These are phyloP conservation scores for Solanum microdontum DNA, from an alignment of 257 asterid species.

Conservation along the genomic window DNA sequence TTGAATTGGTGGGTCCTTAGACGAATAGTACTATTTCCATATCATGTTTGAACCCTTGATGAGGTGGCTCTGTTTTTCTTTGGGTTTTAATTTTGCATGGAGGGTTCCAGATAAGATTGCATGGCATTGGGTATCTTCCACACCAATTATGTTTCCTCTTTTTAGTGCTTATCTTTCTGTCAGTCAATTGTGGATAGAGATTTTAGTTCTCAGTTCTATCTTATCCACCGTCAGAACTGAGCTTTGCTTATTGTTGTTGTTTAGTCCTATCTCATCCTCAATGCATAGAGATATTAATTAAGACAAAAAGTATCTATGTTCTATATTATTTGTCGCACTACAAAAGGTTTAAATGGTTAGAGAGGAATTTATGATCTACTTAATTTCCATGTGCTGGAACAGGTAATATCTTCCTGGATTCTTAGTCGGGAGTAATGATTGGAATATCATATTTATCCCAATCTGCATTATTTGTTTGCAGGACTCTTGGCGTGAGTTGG, in stretches of 20 bases:
- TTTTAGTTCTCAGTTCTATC: neutral
- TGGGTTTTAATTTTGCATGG: neutral
- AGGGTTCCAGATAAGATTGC: neutral
- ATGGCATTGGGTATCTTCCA: neutral
- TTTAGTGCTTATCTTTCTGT: neutral
- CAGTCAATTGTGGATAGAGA: neutral
- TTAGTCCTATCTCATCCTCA: neutral
- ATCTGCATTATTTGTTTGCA: constrained; percentile 18
- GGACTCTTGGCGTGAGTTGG: constrained; percentile 79
- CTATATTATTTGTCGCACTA: neutral
- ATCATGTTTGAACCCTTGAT: neutral
- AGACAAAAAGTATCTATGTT: neutral
- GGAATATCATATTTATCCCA: neutral
- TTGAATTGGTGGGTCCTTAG: constrained; percentile 58
- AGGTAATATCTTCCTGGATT: neutral
- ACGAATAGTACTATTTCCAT: neutral
- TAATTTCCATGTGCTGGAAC: neutral
- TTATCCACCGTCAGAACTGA: neutral
- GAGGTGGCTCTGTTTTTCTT: neutral
- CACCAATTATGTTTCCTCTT: neutral
- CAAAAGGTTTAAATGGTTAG: neutral
- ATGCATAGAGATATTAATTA: neutral
- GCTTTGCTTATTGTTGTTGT: neutral
- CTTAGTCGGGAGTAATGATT: neutral
- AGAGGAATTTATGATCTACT: neutral